Evolutionary conservation across 2,329 filamentous ascomycete species (phyloP).

Genomic region (Fusarium mexicanum): DNA sequence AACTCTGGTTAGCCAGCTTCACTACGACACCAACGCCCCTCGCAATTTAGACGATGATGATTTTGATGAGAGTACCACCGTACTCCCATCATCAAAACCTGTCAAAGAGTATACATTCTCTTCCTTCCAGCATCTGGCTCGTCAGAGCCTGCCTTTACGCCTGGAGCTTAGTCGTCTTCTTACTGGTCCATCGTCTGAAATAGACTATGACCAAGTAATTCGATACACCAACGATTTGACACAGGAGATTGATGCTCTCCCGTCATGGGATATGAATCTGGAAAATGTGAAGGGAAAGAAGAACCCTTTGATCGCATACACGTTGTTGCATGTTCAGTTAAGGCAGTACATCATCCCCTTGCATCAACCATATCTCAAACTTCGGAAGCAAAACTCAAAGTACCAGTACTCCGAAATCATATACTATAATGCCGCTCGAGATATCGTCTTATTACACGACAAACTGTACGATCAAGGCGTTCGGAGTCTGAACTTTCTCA

Average conservation of each 20-base stretch:
- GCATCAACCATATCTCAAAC: slow-evolving; percentile 68
- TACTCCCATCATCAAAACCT: slow-evolving; percentile 62
- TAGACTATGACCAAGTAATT: slow-evolving; percentile 70
- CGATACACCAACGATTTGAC: slow-evolving; percentile 69
- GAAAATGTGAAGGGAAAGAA: slow-evolving; percentile 54
- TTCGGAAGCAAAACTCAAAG: slow-evolving; percentile 67
- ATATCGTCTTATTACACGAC: slow-evolving; percentile 70
- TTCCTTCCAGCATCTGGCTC: slow-evolving; percentile 67
- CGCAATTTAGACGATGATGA: slow-evolving; percentile 67
- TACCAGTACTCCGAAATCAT: slow-evolving; percentile 71
- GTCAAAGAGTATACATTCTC: slow-evolving; percentile 65
- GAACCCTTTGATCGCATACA: slow-evolving; percentile 68
- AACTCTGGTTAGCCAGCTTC: slow-evolving; percentile 65
- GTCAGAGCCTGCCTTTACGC: slow-evolving; percentile 65
- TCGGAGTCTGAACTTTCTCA: slow-evolving; percentile 67
- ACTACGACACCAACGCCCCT: slow-evolving; percentile 65
- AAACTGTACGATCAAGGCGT: slow-evolving; percentile 68
- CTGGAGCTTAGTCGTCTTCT: slow-evolving; percentile 67
- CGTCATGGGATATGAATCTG: slow-evolving; percentile 60
- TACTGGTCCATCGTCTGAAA: slow-evolving; percentile 62
- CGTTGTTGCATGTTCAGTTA: slow-evolving; percentile 68
- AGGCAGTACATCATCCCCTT: slow-evolving; percentile 70
- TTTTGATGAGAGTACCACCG: slow-evolving; percentile 63
- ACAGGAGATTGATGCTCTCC: slow-evolving; percentile 68
- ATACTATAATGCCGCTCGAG: slow-evolving; percentile 70